Conservation (phyloP, 495 filamentous ascomycete species). For the Aspergillus coremiiformis region DNA sequence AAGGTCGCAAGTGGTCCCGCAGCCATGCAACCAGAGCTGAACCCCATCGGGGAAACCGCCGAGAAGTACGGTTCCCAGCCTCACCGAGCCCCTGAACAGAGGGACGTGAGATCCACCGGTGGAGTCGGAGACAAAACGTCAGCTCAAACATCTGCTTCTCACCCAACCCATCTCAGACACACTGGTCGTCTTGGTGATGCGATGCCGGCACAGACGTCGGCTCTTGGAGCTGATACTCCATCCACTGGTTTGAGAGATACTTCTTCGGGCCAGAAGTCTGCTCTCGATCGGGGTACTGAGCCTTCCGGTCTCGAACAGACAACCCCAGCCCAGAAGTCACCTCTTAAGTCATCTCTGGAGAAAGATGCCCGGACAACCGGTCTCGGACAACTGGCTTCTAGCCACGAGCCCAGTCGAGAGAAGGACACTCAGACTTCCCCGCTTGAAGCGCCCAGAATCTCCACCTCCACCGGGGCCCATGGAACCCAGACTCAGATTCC, state of each 20-base stretch:
- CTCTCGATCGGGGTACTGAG: neutral
- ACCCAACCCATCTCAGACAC: no score
- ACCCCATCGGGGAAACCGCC: neutral
- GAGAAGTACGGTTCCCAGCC: neutral
- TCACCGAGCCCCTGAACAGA: neutral
- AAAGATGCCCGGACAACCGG: neutral
- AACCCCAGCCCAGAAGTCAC: neutral
- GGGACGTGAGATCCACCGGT: neutral
- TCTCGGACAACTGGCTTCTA: neutral
- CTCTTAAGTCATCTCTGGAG: neutral
- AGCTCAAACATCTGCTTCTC: neutral
- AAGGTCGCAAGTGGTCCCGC: conserved; percentile 1
- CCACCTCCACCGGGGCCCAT: neutral
- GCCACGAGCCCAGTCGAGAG: neutral
- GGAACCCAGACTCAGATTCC: neutral
- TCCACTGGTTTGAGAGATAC: neutral
- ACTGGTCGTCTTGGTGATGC: neutral
- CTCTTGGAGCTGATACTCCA: neutral
- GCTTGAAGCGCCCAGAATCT: neutral
- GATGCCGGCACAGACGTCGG: neutral
- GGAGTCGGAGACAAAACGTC: neutral
- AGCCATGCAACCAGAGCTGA: neutral
- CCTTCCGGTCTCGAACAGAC: neutral
- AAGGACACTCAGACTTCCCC: neutral
- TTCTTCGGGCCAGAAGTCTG: neutral